phyloP scores from a whole-genome alignment of 768 basidiomycete genomes.

The Suillus brevipes region DNA sequence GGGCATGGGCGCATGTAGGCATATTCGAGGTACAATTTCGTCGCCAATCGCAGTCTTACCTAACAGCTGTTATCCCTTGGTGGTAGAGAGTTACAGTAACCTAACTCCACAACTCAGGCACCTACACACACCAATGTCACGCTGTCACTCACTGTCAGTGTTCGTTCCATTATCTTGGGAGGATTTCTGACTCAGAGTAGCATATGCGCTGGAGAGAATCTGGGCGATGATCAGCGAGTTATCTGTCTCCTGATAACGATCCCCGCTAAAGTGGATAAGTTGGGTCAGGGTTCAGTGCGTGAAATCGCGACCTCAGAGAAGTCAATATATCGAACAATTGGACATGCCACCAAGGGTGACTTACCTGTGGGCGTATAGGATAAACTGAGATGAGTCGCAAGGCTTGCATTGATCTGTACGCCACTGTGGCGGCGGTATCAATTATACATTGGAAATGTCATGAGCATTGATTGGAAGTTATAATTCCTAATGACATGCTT shows the following conservation, averaged over 20 bases:
- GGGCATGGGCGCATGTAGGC: conserved; percentile 1
- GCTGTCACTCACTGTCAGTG: background rate
- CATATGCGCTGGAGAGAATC: background rate
- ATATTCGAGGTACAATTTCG: conserved; percentile 1
- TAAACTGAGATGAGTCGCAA: background rate
- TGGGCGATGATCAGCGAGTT: background rate
- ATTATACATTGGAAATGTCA: background rate
- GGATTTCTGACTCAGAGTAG: too few species aligned
- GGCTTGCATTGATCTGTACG: background rate
- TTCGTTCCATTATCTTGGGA: background rate
- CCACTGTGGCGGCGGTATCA: conserved; percentile 2
- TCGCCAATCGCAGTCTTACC: background rate
- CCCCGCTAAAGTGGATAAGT: background rate
- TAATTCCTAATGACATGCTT: background rate
- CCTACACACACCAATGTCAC: conserved; percentile 1
- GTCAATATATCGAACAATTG: background rate
- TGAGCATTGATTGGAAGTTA: background rate
- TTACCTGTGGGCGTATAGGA: background rate
- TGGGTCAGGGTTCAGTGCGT: background rate
- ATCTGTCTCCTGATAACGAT: background rate
- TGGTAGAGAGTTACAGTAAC: conserved; percentile 1
- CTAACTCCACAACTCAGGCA: conserved; percentile 3
- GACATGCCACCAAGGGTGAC: background rate
- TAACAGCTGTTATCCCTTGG: background rate
- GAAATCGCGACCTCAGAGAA: background rate